These are phyloP conservation scores for Neolentinus lepideus DNA, from an alignment of 1,284 basidiomycete species.

Conservation along the genomic window DNA sequence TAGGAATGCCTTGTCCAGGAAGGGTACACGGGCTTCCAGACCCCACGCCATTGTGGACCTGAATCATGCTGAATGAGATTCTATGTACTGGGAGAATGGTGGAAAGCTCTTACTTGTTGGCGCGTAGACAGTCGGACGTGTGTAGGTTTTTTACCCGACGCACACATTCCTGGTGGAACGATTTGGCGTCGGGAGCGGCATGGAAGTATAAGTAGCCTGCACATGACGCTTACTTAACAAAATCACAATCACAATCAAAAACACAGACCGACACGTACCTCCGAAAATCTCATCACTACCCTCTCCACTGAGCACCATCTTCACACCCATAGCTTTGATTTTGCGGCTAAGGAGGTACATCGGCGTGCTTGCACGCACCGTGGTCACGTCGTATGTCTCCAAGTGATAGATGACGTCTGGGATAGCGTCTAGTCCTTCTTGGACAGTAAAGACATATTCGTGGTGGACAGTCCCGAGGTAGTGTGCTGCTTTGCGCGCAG, in stretches of 20 bases:
- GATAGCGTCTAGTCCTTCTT: conserved; percentile 97
- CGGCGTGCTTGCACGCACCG: conserved; percentile 94
- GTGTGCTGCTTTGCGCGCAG: conserved; percentile 90
- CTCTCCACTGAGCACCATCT: conserved; percentile 99
- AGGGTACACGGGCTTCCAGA: conserved; percentile 96
- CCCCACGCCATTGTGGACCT: conserved; percentile 99
- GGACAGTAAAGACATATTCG: conserved; percentile 97
- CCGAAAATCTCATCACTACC: conserved; percentile 98
- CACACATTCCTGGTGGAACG: conserved; percentile 96
- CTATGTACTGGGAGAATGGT: not conserved
- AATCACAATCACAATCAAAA: not conserved
- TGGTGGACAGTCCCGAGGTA: conserved; percentile 96
- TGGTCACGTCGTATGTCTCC: conserved; percentile 99
- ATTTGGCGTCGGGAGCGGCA: conserved; percentile 83
- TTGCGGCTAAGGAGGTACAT: conserved; percentile 97
- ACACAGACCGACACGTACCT: conserved; percentile 36
- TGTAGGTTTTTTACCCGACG: conserved; percentile 97
- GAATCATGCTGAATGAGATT: not conserved
- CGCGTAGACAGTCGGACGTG: conserved; percentile 95
- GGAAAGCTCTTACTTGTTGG: conserved; percentile 75
- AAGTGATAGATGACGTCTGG: conserved; percentile 98
- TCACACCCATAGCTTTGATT: conserved; percentile 99
- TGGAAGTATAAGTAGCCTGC: conserved; percentile 99
- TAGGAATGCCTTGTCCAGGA: conserved; percentile 96
- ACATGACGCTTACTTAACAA: conserved; percentile 6